Conservation (phyloP, 805 yeast genomes). For the Suhomyces pyralidae region DNA sequence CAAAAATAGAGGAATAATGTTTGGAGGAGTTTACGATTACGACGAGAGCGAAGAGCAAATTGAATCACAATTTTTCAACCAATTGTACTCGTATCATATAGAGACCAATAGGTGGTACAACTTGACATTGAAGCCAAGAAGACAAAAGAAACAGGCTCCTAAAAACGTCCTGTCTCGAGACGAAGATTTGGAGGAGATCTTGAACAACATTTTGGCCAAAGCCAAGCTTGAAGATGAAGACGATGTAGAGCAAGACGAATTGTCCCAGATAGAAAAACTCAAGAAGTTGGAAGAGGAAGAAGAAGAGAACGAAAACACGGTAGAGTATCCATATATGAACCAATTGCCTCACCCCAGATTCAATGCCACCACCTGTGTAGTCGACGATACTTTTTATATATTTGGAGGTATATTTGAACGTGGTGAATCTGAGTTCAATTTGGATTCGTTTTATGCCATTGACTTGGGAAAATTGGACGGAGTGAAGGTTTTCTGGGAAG, state of each 20-base stretch:
- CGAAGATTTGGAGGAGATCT: conserved; percentile 76
- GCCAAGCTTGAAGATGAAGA: conserved; percentile 65
- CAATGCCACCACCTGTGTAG: conserved; percentile 80
- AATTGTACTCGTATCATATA: conserved; percentile 74
- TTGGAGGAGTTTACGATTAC: conserved; percentile 94
- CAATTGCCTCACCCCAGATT: conserved; percentile 85
- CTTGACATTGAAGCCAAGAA: conserved; percentile 57
- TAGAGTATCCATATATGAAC: conserved; percentile 53
- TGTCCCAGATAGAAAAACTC: conserved; percentile 35
- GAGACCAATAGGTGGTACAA: conserved; percentile 89
- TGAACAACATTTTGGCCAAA: conserved; percentile 69
- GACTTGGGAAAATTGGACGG: conserved; percentile 89
- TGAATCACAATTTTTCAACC: conserved; percentile 80
- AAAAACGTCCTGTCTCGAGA: conserved; percentile 58
- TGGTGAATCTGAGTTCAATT: conserved; percentile 79
- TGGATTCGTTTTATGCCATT: conserved; percentile 82
- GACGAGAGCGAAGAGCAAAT: conserved; percentile 94
- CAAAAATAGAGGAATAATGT: conserved; percentile 86
- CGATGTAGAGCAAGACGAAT: conserved; percentile 33
- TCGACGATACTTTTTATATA: conserved; percentile 78
- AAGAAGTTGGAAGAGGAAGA: conserved; percentile 39
- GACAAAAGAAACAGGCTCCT: conserved; percentile 44
- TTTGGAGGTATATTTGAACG: conserved; percentile 89
- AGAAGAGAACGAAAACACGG: conserved; percentile 35
- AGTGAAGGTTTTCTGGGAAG: conserved; percentile 86